Evolutionary conservation across 805 yeast species (phyloP).

Genomic region (Wickerhamomyces rabaulensis): DNA sequence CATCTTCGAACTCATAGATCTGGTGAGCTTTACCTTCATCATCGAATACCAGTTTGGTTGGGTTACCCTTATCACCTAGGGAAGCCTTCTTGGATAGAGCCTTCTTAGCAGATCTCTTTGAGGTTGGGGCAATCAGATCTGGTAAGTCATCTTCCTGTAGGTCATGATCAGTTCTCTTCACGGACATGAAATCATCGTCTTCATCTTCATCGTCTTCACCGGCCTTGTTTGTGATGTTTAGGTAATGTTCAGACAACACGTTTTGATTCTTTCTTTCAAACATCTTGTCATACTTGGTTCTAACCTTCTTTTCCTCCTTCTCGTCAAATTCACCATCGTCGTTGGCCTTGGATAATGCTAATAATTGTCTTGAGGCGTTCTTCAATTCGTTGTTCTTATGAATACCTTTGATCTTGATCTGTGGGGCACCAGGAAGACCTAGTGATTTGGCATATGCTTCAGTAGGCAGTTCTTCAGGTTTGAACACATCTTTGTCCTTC

Average conservation of each 20-base stretch:
- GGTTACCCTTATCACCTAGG: conserved; percentile 52
- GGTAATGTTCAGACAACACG: conserved; percentile 83
- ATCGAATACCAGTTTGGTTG: conserved; percentile 81
- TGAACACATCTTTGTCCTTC: conserved; percentile 81
- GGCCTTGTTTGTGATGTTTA: conserved; percentile 54
- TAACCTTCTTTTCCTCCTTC: conserved; percentile 39
- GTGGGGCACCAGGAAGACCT: conserved; percentile 96
- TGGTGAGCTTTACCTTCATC: conserved; percentile 94
- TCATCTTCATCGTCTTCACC: conserved; percentile 41
- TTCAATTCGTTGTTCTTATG: conserved; percentile 63
- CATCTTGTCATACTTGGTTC: conserved; percentile 93
- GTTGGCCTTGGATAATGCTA: conserved; percentile 48
- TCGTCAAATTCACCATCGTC: conserved; percentile 57
- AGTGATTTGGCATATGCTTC: conserved; percentile 83
- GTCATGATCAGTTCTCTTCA: conserved; percentile 74
- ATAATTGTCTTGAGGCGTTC: conserved; percentile 71
- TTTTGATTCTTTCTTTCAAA: conserved; percentile 92
- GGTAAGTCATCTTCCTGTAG: conserved; percentile 62
- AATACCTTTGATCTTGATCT: conserved; percentile 64
- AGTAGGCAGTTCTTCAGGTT: conserved; percentile 67
- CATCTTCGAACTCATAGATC: conserved; percentile 84
- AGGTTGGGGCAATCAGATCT: conserved; percentile 56
- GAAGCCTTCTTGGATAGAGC: conserved; percentile 84
- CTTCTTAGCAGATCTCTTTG: conserved; percentile 79
- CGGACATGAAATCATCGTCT: conserved; percentile 73